These are phyloP conservation scores for Corynespora cassiicola DNA, from an alignment of 2,329 filamentous ascomycete genomes.

Conservation along the genomic window DNA sequence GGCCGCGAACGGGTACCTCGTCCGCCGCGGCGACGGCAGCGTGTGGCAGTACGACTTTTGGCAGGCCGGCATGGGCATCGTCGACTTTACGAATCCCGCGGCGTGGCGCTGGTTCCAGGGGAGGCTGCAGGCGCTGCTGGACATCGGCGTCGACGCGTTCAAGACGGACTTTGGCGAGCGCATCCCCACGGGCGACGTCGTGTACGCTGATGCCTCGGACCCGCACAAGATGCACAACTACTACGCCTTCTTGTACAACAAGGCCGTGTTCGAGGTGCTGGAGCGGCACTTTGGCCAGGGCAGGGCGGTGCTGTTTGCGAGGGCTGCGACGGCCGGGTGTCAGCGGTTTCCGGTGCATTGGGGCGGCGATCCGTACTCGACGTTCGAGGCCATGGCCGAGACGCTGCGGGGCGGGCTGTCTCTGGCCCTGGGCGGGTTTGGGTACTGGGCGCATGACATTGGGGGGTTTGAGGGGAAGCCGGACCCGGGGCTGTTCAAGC, in stretches of 20 bases:
- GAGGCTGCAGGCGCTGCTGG: constrained; percentile 15
- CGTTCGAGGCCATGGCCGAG: constrained; percentile 18
- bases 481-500: constrained; percentile 19
- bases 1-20: constrained; percentile 17
- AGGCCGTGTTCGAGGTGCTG: constrained; percentile 16
- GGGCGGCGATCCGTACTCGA: constrained; percentile 18
- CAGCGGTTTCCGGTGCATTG: constrained; percentile 18
- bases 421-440: constrained; percentile 17
- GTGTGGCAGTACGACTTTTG: constrained; percentile 21
- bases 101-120: constrained; percentile 17
- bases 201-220: constrained; percentile 17
- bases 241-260: constrained; percentile 19
- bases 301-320: constrained; percentile 15
- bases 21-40: constrained; percentile 15
- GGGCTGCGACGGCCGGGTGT: constrained; percentile 17
- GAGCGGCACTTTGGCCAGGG: constrained; percentile 14
- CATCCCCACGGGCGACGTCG: constrained; percentile 16
- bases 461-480: constrained; percentile 19
- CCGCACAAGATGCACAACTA: constrained; percentile 21
- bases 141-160: constrained; percentile 18
- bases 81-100: constrained; percentile 19
- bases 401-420: constrained; percentile 16
- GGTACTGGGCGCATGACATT: constrained; percentile 20
- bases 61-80: constrained; percentile 17
- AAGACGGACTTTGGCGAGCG: constrained; percentile 21